Conservation (phyloP, 1,139 yeast genomes). For the Nadsonia starkeyi-henricii region DNA sequence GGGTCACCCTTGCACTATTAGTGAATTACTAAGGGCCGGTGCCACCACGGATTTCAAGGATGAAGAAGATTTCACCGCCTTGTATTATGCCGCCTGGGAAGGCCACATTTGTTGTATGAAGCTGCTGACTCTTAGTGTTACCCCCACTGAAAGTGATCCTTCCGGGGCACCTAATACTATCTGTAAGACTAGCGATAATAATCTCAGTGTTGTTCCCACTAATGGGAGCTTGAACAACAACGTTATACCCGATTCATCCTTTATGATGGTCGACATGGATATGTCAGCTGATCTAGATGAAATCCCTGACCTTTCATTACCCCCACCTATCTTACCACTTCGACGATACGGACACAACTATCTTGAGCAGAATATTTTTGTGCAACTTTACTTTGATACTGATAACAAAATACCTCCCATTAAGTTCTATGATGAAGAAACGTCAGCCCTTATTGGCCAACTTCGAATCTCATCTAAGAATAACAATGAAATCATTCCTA, state of each 20-base stretch:
- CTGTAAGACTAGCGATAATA: no score
- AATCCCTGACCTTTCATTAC: conserved; percentile 81
- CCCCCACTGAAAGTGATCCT: no score
- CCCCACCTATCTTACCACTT: conserved; percentile 91
- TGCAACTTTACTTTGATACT: conserved; percentile 60
- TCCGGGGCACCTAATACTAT: no score
- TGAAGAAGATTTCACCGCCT: conserved; percentile 68
- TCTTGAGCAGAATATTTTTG: conserved; percentile 65
- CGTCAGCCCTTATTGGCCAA: conserved; percentile 32
- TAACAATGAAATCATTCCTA: conserved; percentile 59
- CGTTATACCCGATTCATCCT: neutral
- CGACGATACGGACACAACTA: conserved; percentile 93
- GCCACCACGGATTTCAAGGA: conserved; percentile 66
- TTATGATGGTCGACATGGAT: neutral
- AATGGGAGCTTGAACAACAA: neutral
- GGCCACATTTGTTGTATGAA: conserved; percentile 75
- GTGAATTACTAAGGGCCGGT: conserved; percentile 54
- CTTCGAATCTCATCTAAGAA: conserved; percentile 53
- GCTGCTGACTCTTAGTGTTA: conserved; percentile 34
- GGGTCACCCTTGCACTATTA: conserved; percentile 63
- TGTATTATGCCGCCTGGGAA: conserved; percentile 87
- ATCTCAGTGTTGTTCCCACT: neutral
- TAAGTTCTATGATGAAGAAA: conserved; percentile 24
- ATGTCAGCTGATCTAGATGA: conserved; percentile 37
- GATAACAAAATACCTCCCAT: conserved; percentile 30